These are phyloP conservation scores for Plectranthus barbatus DNA, from an alignment of 257 asterid species.

Conservation along the genomic window DNA sequence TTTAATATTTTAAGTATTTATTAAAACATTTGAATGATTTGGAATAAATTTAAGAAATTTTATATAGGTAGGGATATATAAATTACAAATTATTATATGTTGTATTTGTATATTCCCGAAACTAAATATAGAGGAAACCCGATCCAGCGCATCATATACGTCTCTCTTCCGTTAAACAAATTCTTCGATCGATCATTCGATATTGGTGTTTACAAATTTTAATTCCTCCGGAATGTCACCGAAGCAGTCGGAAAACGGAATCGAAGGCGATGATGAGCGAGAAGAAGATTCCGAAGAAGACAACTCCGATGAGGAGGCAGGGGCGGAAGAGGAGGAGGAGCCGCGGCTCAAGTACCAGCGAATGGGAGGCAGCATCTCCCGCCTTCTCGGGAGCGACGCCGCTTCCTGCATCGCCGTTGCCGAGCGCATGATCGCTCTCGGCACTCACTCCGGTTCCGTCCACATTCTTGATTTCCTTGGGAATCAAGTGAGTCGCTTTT, in stretches of 20 bases:
- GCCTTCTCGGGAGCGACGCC: constrained; percentile 74
- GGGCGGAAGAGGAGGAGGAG: constrained; percentile 70
- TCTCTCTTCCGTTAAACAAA: background rate
- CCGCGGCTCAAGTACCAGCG: constrained; percentile 96
- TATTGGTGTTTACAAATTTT: background rate
- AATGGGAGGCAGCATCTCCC: constrained; percentile 92
- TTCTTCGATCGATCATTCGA: constrained; percentile 10
- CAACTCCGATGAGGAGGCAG: constrained; percentile 47
- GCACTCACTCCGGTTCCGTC: constrained; percentile 74
- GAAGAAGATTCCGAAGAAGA: constrained; percentile 67
- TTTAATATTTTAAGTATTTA: no score
- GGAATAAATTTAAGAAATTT: no score
- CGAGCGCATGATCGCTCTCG: constrained; percentile 97
- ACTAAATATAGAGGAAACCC: background rate
- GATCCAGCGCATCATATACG: background rate
- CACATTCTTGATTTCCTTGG: constrained; percentile 97
- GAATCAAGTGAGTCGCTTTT: constrained; percentile 51
- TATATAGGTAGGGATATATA: no score
- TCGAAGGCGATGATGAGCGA: constrained; percentile 91
- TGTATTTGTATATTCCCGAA: no score
- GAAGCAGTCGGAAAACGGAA: constrained; percentile 75
- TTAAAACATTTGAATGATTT: no score
- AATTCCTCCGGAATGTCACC: constrained; percentile 40
- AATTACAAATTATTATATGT: no score
- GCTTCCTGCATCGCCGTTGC: constrained; percentile 87